phyloP scores from a whole-genome alignment of 2,329 filamentous ascomycete species.

The Ploettnerulaceae sp. region DNA sequence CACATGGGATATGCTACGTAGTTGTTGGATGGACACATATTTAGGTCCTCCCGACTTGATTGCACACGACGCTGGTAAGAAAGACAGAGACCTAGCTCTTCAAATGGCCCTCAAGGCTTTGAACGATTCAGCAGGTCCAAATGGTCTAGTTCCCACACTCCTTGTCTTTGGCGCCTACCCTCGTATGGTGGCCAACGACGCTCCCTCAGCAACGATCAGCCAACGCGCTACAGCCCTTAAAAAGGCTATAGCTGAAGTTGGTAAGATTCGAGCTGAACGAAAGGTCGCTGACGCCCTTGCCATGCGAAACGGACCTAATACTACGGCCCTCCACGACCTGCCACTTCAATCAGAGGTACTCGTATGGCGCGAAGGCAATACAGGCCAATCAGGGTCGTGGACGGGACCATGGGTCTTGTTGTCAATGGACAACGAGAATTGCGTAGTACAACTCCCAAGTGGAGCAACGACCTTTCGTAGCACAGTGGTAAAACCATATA shows the following conservation, averaged over 20 bases:
- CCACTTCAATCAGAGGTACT: not conserved
- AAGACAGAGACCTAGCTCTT: not conserved
- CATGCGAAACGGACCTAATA: not conserved
- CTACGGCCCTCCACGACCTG: not conserved
- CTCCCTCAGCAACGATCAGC: not conserved
- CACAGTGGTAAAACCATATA: not conserved
- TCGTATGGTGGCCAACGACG: not conserved
- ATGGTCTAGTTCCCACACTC: not conserved
- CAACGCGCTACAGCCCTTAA: not conserved
- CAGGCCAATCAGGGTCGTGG: too few relatives aligned
- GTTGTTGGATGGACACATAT: not conserved
- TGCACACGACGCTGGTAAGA: not conserved
- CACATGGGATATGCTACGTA: not conserved
- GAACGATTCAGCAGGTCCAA: not conserved
- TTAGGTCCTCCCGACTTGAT: not conserved
- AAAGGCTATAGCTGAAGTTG: not conserved
- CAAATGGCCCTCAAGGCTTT: not conserved
- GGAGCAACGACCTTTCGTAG: not conserved
- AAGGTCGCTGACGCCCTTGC: not conserved
- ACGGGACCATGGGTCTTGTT: not conserved
- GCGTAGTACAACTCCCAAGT: not conserved
- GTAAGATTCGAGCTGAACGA: not conserved
- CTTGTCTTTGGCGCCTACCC: too few relatives aligned
- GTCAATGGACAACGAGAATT: not conserved
- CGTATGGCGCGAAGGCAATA: not conserved